These are phyloP conservation scores for Pythium insidiosum DNA, from an alignment of 352 stramenopile genomes.

Conservation along the genomic window DNA sequence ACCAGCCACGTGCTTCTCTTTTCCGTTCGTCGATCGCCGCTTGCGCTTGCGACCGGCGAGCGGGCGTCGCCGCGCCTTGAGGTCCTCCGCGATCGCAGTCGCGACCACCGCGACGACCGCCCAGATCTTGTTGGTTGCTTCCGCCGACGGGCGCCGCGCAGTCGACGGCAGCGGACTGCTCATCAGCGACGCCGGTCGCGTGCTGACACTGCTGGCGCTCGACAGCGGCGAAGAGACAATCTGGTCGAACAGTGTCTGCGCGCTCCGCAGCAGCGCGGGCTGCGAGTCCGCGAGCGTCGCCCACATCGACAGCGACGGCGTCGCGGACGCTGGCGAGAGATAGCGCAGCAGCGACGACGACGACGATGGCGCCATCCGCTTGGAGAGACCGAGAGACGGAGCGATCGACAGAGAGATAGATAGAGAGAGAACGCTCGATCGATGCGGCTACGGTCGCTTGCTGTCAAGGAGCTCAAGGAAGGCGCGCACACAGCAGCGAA, in stretches of 20 bases:
- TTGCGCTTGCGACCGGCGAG: conserved; percentile 3
- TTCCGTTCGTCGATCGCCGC: background rate
- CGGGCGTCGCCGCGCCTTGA: background rate
- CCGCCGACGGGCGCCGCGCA: background rate
- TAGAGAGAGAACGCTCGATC: background rate
- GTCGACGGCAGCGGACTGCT: background rate
- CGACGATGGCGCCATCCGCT: no score
- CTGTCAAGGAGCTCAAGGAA: background rate
- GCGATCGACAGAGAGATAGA: no score
- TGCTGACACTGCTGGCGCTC: no score
- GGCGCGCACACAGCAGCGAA: no score
- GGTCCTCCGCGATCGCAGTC: conserved; percentile 15
- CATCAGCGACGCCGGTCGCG: no score
- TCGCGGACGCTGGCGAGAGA: conserved; percentile 15
- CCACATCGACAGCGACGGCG: conserved; percentile 20
- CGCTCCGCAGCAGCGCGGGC: conserved; percentile 12
- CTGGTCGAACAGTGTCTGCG: conserved; percentile 19
- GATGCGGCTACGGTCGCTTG: background rate
- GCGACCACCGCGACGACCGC: conserved; percentile 21
- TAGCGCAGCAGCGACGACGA: background rate
- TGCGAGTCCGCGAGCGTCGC: conserved; percentile 6
- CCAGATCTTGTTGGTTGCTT: conserved; percentile 16
- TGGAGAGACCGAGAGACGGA: no score
- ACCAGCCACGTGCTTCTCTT: background rate
- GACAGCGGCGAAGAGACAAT: no score